Evolutionary conservation across 352 stramenopile species (phyloP).

Genomic region (Hyaloperonospora brassicae): DNA sequence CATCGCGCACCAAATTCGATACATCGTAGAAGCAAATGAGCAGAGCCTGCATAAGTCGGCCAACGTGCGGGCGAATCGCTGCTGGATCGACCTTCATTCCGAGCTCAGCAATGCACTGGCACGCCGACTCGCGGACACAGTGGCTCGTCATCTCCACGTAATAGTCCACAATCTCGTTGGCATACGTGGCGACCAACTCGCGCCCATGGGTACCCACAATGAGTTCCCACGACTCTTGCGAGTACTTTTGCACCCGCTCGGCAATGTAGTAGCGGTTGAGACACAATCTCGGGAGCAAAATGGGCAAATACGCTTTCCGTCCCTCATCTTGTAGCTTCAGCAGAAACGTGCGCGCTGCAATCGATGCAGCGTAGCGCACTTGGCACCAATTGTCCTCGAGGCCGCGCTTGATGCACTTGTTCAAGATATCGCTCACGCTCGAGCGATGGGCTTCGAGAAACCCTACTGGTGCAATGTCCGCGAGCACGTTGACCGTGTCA

Average conservation of each 20-base stretch:
- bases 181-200: conserved; percentile 80
- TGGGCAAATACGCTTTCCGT: conserved; percentile 51
- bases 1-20: conserved; percentile 93
- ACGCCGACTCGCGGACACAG: conserved; percentile 92
- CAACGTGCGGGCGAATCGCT: conserved; percentile 64
- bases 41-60: conserved; percentile 72
- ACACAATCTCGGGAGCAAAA: conserved; percentile 92
- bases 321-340: conserved; percentile 54
- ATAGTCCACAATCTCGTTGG: conserved; percentile 88
- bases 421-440: conserved; percentile 37
- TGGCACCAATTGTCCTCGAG: conserved; percentile 97
- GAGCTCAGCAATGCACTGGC: conserved; percentile 93
- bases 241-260: conserved; percentile 94
- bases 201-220: conserved; percentile 82
- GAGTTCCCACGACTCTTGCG: conserved; percentile 91
- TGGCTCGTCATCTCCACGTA: conserved; percentile 95
- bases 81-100: conserved; percentile 79
- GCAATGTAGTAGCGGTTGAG: conserved; percentile 97
- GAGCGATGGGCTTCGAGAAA: conserved; percentile 40
- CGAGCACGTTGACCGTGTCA: conserved; percentile 72
- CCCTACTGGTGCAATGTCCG: conserved; percentile 33
- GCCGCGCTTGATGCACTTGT: conserved; percentile 63
- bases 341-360: conserved; percentile 86
- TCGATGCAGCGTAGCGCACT: conserved; percentile 91
- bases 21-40: conserved; percentile 95